Evolutionary conservation across 331 rosid species (phyloP).

Genomic region (Quercus phellos): DNA sequence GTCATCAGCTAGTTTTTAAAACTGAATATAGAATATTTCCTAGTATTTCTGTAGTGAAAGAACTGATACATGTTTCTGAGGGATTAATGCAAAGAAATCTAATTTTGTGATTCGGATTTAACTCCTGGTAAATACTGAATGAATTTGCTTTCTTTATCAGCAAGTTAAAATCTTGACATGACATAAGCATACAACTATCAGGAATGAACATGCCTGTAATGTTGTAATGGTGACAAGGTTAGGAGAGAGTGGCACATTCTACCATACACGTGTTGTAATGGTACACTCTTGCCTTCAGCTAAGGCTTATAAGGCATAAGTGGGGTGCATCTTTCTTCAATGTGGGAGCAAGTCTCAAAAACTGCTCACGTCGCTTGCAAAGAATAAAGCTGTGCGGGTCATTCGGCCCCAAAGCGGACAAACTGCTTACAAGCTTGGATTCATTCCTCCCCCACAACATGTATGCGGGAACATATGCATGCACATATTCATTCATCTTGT

Average conservation of each 20-base stretch:
- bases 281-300: too few relatives aligned
- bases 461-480: too few relatives aligned
- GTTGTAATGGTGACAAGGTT: not conserved
- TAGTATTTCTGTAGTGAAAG: not conserved
- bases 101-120: not conserved
- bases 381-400: too few relatives aligned
- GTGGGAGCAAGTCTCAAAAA: too few relatives aligned
- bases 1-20: too few relatives aligned
- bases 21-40: not conserved
- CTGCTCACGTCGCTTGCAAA: too few relatives aligned
- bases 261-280: too few relatives aligned
- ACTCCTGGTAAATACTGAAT: not conserved
- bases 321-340: too few relatives aligned
- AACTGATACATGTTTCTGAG: not conserved
- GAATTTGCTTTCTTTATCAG: not conserved
- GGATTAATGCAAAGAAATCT: not conserved
- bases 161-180: not conserved
- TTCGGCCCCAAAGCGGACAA: too few relatives aligned
- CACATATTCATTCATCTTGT: not conserved
- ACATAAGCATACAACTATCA: not conserved
- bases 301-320: too few relatives aligned
- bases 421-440: too few relatives aligned
- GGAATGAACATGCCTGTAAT: not conserved
- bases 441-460: too few relatives aligned
- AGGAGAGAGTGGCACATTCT: not conserved